These are phyloP conservation scores for Trametes cinnabarina DNA, from an alignment of 768 basidiomycete genomes.

Conservation along the genomic window DNA sequence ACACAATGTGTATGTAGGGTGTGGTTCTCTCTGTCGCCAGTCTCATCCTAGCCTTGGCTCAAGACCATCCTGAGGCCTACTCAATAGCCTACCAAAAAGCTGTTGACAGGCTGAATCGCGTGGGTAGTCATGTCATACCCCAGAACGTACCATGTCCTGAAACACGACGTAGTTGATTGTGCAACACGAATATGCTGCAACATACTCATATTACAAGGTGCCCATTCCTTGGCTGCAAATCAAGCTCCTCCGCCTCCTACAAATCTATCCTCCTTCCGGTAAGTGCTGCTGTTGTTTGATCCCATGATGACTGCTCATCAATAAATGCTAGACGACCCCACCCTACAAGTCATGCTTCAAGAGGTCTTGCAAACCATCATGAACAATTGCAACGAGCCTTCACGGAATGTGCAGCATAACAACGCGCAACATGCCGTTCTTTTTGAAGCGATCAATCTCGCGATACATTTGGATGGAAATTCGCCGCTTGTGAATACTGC, in stretches of 20 bases:
- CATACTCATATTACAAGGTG: slow-evolving; percentile 97
- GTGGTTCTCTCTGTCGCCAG: slow-evolving; percentile 94
- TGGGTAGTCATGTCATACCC: slow-evolving; percentile 37
- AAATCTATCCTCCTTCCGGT: slow-evolving; percentile 97
- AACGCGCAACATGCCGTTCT: slow-evolving; percentile 98
- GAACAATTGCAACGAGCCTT: slow-evolving; percentile 86
- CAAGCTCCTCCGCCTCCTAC: slow-evolving; percentile 86
- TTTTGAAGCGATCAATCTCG: slow-evolving; percentile 95
- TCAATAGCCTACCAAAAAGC: slow-evolving; percentile 93
- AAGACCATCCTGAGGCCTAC: slow-evolving; percentile 89
- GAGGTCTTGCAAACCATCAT: slow-evolving; percentile 87
- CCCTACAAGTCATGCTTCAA: slow-evolving; percentile 71
- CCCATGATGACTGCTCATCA: background rate
- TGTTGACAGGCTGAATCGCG: slow-evolving; percentile 83
- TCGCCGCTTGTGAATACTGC: slow-evolving; percentile 87
- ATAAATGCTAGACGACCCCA: slow-evolving; percentile 68
- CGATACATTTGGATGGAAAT: slow-evolving; percentile 91
- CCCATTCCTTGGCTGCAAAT: slow-evolving; percentile 98
- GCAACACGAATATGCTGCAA: slow-evolving; percentile 82
- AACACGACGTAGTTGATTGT: slow-evolving; percentile 69
- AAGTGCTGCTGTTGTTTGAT: slow-evolving; percentile 24
- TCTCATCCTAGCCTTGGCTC: slow-evolving; percentile 89
- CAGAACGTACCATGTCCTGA: background rate
- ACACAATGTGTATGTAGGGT: slow-evolving; percentile 58
- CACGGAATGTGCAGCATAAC: slow-evolving; percentile 95